Conservation (phyloP, 83 land plant genomes). For the Picea engelmannii region DNA sequence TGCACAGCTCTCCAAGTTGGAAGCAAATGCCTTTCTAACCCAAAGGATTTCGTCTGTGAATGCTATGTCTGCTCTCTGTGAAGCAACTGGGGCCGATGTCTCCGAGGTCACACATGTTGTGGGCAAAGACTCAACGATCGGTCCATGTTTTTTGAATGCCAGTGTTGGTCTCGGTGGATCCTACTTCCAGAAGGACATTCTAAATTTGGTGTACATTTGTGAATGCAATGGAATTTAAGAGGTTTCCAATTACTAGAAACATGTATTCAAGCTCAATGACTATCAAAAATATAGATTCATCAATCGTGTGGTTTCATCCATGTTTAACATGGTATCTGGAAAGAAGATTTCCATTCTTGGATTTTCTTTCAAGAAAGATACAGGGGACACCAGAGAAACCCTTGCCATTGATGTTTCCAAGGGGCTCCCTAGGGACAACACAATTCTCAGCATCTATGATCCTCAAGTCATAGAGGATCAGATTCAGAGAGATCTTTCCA, state of each 20-base stretch:
- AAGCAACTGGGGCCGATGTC: no score
- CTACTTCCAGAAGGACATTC: constrained; percentile 77
- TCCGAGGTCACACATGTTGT: constrained; percentile 36
- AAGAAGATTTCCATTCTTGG: no score
- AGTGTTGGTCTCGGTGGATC: background rate
- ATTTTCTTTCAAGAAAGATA: no score
- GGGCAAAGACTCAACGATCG: constrained; percentile 30
- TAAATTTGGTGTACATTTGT: constrained; percentile 75
- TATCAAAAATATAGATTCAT: constrained; percentile 70
- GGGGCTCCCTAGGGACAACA: no score
- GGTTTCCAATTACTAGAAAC: constrained; percentile 77
- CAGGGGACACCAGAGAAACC: no score
- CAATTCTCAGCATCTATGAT: no score
- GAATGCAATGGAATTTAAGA: constrained; percentile 19
- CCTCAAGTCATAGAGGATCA: no score
- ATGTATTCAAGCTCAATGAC: constrained; percentile 72
- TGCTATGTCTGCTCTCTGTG: constrained; percentile 35
- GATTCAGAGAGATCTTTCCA: no score
- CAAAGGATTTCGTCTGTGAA: constrained; percentile 21
- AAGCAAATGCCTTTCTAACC: constrained; percentile 17
- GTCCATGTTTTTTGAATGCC: constrained; percentile 29
- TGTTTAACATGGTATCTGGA: no score
- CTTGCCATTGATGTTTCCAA: no score
- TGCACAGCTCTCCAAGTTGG: constrained; percentile 17
- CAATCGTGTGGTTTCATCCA: constrained; percentile 52